Base-by-base conservation (phyloP, 1,139 yeast species). In the Debaryomycetaceae sp. region DNA sequence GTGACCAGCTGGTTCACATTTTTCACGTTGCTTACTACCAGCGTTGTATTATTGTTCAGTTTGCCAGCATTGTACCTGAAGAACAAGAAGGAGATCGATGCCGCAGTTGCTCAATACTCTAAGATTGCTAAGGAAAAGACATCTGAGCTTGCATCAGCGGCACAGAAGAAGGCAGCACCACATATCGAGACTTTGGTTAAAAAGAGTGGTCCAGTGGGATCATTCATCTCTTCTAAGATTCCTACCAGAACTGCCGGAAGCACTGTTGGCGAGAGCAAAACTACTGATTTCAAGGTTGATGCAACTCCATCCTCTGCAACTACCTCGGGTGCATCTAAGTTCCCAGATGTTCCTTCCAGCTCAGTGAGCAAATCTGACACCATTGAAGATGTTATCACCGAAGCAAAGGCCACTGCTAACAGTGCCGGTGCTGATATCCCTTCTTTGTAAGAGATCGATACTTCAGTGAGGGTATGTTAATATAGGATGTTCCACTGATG, bases 61-160 rank as follows among this genome's bases (percentile, higher is more conserved):
- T 67, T 79, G 38, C 98, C 98, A 45, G 79, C 78, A 28, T 56
- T 86, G 49, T 92, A 91, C 72, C 67, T 76, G 51, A 75, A 74
- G 51, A 82, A 87, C 77, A 83, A 88, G 74, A 74, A 74, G 56
- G 85, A 86, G 69, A 85, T 92, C 61, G 96, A 91, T 65, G 81
- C 83, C 39, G 78, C 80, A 41, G 75, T 85, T 42, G 77, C 76
- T 45, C 73, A 80, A 50, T 75, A 72, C 59, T 67, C 81, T 48
- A 69, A 75, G 49, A 55, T 78, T 39, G 81, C 81, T 42, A 78
- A 76, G 59, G 73, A 68, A 38, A 82, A 84, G 66, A 61, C 79
- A 43, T 53, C 69, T 34, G 83, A 82, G 58, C 66, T 61, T 52
- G 61, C 75, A 45, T 63, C 72, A 45, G 38, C 69, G 37, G 84